Evolutionary conservation across 2,329 filamentous ascomycete species (phyloP).

Genomic region (Alternaria angustiovoidea): DNA sequence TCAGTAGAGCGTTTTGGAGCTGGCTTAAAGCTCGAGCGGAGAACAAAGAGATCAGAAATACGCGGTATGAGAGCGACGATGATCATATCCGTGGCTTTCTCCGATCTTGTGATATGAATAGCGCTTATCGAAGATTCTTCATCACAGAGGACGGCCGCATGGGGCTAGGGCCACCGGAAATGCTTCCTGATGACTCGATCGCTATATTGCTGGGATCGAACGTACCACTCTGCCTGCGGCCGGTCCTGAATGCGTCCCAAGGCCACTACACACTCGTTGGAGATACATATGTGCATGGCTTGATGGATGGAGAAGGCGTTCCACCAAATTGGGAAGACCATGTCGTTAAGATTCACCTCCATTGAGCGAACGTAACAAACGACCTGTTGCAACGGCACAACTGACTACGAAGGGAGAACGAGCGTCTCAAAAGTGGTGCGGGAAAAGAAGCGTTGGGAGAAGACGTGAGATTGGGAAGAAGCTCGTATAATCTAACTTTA

Average conservation of each 20-base stretch:
- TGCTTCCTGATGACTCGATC: slow-evolving; percentile 16
- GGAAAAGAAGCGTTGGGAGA: neutral
- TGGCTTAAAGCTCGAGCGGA: too few species aligned
- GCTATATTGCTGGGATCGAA: too few species aligned
- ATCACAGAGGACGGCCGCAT: too few species aligned
- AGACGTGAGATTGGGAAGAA: neutral
- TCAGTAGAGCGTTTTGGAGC: too few species aligned
- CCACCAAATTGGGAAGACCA: neutral
- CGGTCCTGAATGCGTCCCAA: neutral
- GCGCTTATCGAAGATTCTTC: too few species aligned
- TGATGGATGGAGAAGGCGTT: slow-evolving; percentile 30
- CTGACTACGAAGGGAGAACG: neutral
- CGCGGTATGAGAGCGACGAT: too few species aligned
- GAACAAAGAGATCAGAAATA: too few species aligned
- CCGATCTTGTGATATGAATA: too few species aligned
- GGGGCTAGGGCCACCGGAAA: too few species aligned
- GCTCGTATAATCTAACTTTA: neutral
- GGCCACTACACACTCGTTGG: slow-evolving; percentile 15
- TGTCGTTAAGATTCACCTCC: neutral
- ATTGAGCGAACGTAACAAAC: neutral
- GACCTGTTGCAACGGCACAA: neutral
- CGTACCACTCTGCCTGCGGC: slow-evolving; percentile 25
- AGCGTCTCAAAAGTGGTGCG: neutral
- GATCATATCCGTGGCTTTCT: too few species aligned
- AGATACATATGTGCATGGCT: slow-evolving; percentile 24